These are phyloP conservation scores for Tulasnella sp. DNA, from an alignment of 768 basidiomycete genomes.

Conservation along the genomic window DNA sequence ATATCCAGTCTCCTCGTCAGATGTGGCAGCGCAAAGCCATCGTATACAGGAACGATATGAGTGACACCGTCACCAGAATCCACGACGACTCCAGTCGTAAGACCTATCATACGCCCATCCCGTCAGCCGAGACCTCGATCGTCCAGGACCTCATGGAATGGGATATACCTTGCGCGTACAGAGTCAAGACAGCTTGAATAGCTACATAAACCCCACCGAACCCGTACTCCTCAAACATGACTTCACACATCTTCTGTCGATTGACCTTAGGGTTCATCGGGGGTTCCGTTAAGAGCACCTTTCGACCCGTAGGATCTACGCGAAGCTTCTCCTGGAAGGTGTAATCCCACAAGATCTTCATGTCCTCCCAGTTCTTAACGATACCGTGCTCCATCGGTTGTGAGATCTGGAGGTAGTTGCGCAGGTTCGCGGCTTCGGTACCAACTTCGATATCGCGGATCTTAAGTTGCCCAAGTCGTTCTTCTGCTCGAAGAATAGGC, in stretches of 20 bases:
- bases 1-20: conserved; percentile 92
- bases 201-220: conserved; percentile 95
- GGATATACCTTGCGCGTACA: conserved; percentile 91
- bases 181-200: conserved; percentile 94
- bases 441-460: conserved; percentile 99
- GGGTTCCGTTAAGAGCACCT: conserved; percentile 92
- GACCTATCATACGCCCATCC: conserved; percentile 45
- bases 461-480: conserved; percentile 73
- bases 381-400: conserved; percentile 99
- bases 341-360: conserved; percentile 97
- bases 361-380: conserved; percentile 98
- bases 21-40: conserved; percentile 92
- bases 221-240: conserved; percentile 99
- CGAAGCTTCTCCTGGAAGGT: conserved; percentile 94
- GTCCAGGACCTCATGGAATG: neutral
- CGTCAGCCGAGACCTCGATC: neutral
- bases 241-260: conserved; percentile 87
- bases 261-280: conserved; percentile 98
- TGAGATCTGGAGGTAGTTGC: conserved; percentile 91
- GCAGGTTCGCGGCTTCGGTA: conserved; percentile 89
- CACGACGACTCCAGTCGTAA: conserved; percentile 97
- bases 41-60: conserved; percentile 97
- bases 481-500: conserved; percentile 94
- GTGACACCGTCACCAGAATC: conserved; percentile 99
- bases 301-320: conserved; percentile 76